Base-by-base conservation (phyloP, 352 stramenopile genomes). In the Blastocystis sp. region DNA sequence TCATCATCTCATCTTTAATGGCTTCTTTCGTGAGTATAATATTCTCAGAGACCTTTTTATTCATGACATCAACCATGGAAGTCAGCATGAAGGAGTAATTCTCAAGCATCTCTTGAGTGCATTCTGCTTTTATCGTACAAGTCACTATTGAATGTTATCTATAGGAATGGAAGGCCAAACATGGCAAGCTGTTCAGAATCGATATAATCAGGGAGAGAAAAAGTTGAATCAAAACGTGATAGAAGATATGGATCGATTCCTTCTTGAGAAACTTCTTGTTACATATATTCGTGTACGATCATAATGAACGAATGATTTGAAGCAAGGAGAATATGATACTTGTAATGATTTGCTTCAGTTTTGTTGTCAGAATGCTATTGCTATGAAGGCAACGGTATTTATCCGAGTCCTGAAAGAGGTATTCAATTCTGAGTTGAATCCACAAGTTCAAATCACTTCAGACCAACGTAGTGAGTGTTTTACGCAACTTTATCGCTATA, bases 341-440 rank as follows among this genome's bases (percentile, higher is more conserved):
- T 84, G 73, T 37, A 40, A 24, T 3, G 73, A 84, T 7, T n/a
- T 84, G 4, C 51, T 84, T n/a, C 22, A 35, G 24, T 84, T 84
- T 57, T 84, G 73, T 37, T 44, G 30, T 37, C 40, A 68, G 6
- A 51, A 30, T 33, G 48, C 17, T 7, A 27, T 84, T 15, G 44
- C 73, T 27, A 40, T 84, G 17, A 84, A 84, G 33, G 24, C 53
- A 15, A 68, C 73, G 3, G 35, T 56, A 13, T 27, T 84, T 3
- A 84, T 84, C 33, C 33, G 44, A n/a, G 54, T 84, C 5, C 56
- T 84, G 73, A 84, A 84, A 35, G 73, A 84, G 13, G 54, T 84
- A 22, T 53, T 69, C 48, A 27, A 33, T 15, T 54, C 73, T 22
- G 33, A 69, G 27, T 35, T 84, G 53, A 84, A 84, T 56, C 30